These are phyloP conservation scores for Fusarium succisae DNA, from an alignment of 2,329 filamentous ascomycete genomes.

Conservation along the genomic window DNA sequence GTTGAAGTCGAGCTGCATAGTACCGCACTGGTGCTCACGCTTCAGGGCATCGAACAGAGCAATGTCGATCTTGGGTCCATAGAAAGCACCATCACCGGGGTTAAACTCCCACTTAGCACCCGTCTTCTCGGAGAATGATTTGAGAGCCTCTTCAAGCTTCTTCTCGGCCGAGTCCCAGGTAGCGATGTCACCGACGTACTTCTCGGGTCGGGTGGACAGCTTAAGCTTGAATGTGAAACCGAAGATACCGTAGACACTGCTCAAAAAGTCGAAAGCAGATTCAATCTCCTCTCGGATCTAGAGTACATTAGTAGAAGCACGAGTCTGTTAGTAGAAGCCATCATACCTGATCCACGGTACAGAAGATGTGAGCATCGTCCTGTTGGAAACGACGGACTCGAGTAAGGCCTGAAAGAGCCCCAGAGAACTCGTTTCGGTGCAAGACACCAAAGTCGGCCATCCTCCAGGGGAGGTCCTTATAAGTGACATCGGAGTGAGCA, in stretches of 20 bases:
- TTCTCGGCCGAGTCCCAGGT: slow-evolving; percentile 91
- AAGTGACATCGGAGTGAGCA: slow-evolving; percentile 82
- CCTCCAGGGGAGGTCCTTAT: slow-evolving; percentile 85
- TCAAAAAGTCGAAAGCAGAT: slow-evolving; percentile 86
- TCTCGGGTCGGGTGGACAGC: slow-evolving; percentile 89
- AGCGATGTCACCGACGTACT: slow-evolving; percentile 84
- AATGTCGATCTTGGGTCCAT: slow-evolving; percentile 98
- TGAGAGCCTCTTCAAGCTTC: slow-evolving; percentile 80
- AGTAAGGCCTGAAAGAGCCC: slow-evolving; percentile 88
- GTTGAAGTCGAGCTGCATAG: slow-evolving; percentile 94
- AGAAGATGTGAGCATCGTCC: slow-evolving; percentile 97
- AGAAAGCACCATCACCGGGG: slow-evolving; percentile 95
- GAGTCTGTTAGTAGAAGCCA: no score
- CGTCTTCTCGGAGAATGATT: slow-evolving; percentile 72
- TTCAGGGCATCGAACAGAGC: slow-evolving; percentile 88
- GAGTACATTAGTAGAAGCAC: slow-evolving; percentile 6
- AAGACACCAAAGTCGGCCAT: slow-evolving; percentile 96
- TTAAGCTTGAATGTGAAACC: slow-evolving; percentile 85
- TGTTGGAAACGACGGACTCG: slow-evolving; percentile 94
- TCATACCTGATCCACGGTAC: slow-evolving; percentile 56
- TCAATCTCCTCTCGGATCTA: slow-evolving; percentile 66
- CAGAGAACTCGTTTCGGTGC: slow-evolving; percentile 94
- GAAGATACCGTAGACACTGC: slow-evolving; percentile 73
- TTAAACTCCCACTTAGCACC: slow-evolving; percentile 87
- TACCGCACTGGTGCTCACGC: slow-evolving; percentile 70